These are phyloP conservation scores for Paecilomyces dactylethromorphus DNA, from an alignment of 2,329 filamentous ascomycete genomes.

Conservation along the genomic window DNA sequence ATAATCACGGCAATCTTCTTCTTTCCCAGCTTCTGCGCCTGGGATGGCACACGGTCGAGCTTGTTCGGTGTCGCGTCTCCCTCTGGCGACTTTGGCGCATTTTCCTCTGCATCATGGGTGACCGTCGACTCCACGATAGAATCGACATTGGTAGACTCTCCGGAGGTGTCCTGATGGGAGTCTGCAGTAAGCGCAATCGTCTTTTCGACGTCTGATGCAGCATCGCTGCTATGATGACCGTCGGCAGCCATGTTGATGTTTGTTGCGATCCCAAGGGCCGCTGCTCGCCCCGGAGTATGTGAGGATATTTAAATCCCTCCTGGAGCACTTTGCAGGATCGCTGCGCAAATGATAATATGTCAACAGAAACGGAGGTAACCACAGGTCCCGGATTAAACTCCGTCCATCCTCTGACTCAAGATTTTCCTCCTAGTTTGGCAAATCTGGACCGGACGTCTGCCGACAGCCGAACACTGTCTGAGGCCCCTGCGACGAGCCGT, in stretches of 20 bases:
- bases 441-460: background rate
- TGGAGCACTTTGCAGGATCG: background rate
- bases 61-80: slow-evolving; percentile 9
- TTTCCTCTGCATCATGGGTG: slow-evolving; percentile 4
- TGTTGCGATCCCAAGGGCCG: background rate
- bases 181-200: background rate
- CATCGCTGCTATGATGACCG: background rate
- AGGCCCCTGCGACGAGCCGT: background rate
- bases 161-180: background rate
- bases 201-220: slow-evolving; percentile 1
- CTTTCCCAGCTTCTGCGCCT: slow-evolving; percentile 32
- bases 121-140: background rate
- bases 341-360: background rate
- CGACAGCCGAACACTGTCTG: background rate
- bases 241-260: background rate
- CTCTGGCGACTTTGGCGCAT: slow-evolving; percentile 10
- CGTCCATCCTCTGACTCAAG: background rate
- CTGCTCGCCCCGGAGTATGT: background rate
- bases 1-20: slow-evolving; percentile 36
- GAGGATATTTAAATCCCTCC: background rate
- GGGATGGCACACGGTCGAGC: slow-evolving; percentile 27
- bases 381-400: background rate
- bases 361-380: background rate
- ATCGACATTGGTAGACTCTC: background rate
- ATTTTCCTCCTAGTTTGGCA: background rate